Percentiles rank a stretch among this genome's conserved stretches.
These are phyloP conservation scores for Saccharomycopsis fermentans DNA, from an alignment of 805 yeast species.

Conservation along the genomic window DNA sequence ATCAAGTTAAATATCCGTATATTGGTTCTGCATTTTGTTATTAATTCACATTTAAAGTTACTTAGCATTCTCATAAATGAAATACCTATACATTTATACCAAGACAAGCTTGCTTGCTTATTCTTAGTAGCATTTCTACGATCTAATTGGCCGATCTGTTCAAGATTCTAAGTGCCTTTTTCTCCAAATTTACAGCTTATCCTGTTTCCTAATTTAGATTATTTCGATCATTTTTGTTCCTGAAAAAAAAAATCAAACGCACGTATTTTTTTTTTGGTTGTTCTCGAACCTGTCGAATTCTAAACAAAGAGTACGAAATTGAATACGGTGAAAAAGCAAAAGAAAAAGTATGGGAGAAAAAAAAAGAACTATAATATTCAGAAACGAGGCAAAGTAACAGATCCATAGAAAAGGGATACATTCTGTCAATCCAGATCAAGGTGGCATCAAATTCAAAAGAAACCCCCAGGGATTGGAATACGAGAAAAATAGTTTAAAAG, in stretches of 20 bases:
- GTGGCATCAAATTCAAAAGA: background rate
- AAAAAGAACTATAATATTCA: background rate
- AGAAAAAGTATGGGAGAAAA: background rate
- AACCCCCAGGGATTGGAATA: background rate
- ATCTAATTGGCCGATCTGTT: too few relatives aligned
- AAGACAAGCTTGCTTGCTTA: too few relatives aligned
- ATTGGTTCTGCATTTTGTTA: too few relatives aligned
- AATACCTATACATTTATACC: too few relatives aligned
- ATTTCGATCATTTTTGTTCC: background rate
- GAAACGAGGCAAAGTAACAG: background rate
- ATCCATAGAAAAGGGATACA: background rate
- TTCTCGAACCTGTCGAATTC: background rate
- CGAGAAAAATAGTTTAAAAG: background rate
- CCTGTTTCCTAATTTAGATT: background rate
- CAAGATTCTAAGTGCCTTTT: background rate
- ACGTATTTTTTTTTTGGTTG: background rate
- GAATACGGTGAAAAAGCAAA: background rate
- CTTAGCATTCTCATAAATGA: too few relatives aligned
- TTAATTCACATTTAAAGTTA: too few relatives aligned
- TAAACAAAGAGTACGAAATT: background rate
- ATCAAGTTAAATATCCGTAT: too few relatives aligned
- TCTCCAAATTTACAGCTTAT: background rate
- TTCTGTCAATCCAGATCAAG: background rate
- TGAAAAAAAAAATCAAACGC: background rate
- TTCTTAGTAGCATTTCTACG: too few relatives aligned